Evolutionary conservation across 345 rosid species (phyloP).

Genomic region (Geranium brycei): DNA sequence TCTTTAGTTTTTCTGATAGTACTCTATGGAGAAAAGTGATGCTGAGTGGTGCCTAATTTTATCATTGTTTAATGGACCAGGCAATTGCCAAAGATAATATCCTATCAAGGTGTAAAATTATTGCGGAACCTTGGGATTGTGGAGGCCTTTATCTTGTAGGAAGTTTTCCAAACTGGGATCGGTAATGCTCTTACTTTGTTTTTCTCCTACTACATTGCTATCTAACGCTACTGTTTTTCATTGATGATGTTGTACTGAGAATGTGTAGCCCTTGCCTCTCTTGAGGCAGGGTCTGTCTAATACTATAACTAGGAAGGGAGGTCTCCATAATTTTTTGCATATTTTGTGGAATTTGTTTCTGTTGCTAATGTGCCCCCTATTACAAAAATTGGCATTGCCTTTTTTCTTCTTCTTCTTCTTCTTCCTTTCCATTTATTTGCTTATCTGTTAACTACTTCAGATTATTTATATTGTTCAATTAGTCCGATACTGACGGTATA

Average conservation of each 20-base stretch:
- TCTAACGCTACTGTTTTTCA: neutral
- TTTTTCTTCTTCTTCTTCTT: too few species aligned
- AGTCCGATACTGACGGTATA: too few species aligned
- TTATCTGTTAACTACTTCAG: too few species aligned
- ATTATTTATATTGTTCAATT: too few species aligned
- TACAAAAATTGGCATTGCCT: too few species aligned
- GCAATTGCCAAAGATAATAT: constrained; percentile 74
- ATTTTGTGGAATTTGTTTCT: too few species aligned
- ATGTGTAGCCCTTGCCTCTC: too few species aligned
- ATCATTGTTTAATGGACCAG: constrained; percentile 26
- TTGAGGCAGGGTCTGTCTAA: too few species aligned
- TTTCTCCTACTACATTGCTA: neutral
- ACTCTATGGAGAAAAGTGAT: constrained; percentile 1
- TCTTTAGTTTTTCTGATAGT: constrained; percentile 2
- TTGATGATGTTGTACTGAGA: neutral
- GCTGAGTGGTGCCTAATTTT: constrained; percentile 2
- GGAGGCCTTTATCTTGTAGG: constrained; percentile 94
- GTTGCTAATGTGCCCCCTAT: too few species aligned
- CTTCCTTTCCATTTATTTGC: too few species aligned
- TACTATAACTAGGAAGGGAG: too few species aligned
- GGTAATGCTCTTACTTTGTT: constrained; percentile 25
- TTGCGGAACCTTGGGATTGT: constrained; percentile 98
- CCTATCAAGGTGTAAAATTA: constrained; percentile 78
- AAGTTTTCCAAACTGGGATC: constrained; percentile 88
- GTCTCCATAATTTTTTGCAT: too few species aligned